A percentile compares a stretch with the other conserved stretches of the same genome.
Conservation (phyloP, 2,329 filamentous ascomycete species). For the Apiospora arundinis region DNA sequence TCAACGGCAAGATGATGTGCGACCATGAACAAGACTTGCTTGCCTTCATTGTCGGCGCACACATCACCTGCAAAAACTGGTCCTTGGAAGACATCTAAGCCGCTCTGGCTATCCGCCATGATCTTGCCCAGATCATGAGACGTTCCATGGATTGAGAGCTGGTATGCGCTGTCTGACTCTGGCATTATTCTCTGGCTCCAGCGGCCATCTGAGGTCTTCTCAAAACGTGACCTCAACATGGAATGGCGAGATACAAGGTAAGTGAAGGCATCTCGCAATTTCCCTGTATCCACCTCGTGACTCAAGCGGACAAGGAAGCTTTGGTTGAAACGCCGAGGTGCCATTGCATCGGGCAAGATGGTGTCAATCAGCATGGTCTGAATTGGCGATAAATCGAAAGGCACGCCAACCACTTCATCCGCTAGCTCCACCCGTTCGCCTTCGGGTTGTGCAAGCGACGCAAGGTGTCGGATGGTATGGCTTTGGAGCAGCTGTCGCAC, state of each 20-base stretch:
- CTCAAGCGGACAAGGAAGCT: conserved; percentile 5
- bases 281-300: neutral
- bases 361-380: neutral
- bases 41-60: neutral
- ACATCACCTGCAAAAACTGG: neutral
- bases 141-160: neutral
- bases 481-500: conserved; percentile 12
- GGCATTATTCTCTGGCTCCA: neutral
- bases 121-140: neutral
- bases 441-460: neutral
- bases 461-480: neutral
- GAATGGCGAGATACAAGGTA: neutral
- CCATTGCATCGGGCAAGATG: neutral
- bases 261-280: neutral
- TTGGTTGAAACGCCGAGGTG: neutral
- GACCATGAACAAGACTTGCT: conserved; percentile 5
- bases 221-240: neutral
- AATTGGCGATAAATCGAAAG: neutral
- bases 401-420: neutral
- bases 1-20: conserved; percentile 6
- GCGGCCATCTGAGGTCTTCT: neutral
- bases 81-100: neutral
- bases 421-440: neutral
- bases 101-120: neutral
- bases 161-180: neutral